phyloP scores from a whole-genome alignment of 768 basidiomycete genomes.

The Lentinula detonsa region DNA sequence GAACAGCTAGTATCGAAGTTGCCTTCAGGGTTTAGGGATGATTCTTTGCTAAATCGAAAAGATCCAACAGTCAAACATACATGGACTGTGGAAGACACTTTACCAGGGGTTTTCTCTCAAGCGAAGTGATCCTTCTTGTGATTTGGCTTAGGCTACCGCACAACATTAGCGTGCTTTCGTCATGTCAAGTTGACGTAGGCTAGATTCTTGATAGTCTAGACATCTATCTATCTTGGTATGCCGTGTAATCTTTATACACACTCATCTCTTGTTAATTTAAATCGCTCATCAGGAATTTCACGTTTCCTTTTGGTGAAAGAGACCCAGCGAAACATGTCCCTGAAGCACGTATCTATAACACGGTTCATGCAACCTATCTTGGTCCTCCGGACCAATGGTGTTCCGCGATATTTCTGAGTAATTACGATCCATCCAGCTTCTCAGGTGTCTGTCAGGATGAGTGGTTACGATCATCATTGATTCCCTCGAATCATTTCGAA shows the following conservation, averaged over 20 bases:
- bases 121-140: too few species aligned
- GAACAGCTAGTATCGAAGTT: background rate
- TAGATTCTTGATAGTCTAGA: too few species aligned
- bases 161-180: too few species aligned
- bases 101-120: too few species aligned
- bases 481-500: background rate
- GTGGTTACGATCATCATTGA: conserved; percentile 2
- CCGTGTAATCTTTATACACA: background rate
- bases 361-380: background rate
- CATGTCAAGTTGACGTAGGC: too few species aligned
- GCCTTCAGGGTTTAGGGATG: too few species aligned
- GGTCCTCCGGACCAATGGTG: background rate
- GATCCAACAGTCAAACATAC: too few species aligned
- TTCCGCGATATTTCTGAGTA: background rate
- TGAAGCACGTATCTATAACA: background rate
- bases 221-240: background rate
- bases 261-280: background rate
- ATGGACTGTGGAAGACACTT: too few species aligned
- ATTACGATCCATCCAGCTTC: background rate
- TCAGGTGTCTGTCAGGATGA: background rate
- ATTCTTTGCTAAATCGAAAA: too few species aligned
- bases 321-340: background rate
- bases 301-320: background rate
- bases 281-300: too few species aligned
- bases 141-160: too few species aligned